Evolutionary conservation across 495 filamentous ascomycete genomes (phyloP), one percentile per base, ranked within the genome.

Genomic region (Terfezia boudieri): DNA sequence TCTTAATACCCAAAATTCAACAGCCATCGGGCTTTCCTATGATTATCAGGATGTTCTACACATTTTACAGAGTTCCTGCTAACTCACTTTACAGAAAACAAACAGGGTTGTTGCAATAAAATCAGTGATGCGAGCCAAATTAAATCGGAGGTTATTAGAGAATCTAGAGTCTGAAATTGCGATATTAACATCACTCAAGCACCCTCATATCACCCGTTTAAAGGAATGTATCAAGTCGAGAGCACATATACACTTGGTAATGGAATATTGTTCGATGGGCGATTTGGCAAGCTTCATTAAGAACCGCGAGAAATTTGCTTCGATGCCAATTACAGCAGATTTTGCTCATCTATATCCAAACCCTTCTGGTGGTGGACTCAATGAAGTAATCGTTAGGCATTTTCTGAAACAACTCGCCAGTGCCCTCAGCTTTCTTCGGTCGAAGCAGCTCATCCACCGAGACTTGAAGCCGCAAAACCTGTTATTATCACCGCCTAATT

Each of bases 401-500:
- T 98, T 98, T 62, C 71, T 94, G 50, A 92, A 96, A 70, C 90
- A 98, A 66, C 80, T 96, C 46, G 78, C 87, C 9, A 94, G 88
- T 65, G 89, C 90, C 16, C 74, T 98, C 51, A 75, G 87, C 65
- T 98, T 93, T 65, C 70, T 98, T 51, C 77, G 87, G 22, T 75
- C 79, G 54, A 76, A 78, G 60, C 83, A 94, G 60, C 82, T 88
- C 57, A 86, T 98, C 20, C 90, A 98, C 67, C 86, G 90, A 41
- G 90, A 98, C 62, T 85, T 98, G 61, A 98, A 98, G 65, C 90
- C 90, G 10, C 90, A 98, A 63, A 98, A 98, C 61, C 77, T 98
- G 3, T 71, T 98, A 5, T 72, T 98, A 14, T 82, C 92, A 50
- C 90, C 92, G 5, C 84, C 90, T 9, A 46, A 46, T 20, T 46